Conservation (phyloP, 805 yeast species). For the Saccharomycopsis guyanensis region DNA sequence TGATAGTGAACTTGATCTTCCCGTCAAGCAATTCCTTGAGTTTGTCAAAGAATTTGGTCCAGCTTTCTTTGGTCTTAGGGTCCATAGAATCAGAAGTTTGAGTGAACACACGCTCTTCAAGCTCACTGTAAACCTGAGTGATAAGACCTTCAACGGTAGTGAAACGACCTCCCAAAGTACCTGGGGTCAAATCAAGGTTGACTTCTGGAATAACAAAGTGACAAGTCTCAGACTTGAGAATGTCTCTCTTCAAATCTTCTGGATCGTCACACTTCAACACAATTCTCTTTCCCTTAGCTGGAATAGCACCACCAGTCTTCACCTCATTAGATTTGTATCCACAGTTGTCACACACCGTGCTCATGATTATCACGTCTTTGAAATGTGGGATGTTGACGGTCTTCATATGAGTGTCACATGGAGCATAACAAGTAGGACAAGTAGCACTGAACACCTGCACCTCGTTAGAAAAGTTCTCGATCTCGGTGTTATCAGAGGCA, state of each 20-base stretch:
- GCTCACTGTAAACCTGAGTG: constrained; percentile 82
- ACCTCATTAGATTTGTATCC: constrained; percentile 97
- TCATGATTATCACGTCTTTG: constrained; percentile 95
- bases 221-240: constrained; percentile 91
- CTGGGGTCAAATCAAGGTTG: constrained; percentile 83
- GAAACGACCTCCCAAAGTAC: constrained; percentile 96
- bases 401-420: constrained; percentile 93
- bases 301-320: constrained; percentile 96
- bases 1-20: constrained; percentile 69
- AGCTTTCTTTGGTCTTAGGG: constrained; percentile 61
- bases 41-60: constrained; percentile 71
- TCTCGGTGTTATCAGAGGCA: constrained; percentile 63
- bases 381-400: constrained; percentile 95
- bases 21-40: constrained; percentile 79
- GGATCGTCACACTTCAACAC: constrained; percentile 67
- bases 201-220: constrained; percentile 80
- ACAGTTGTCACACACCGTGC: constrained; percentile 85
- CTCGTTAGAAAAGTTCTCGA: constrained; percentile 80
- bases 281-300: constrained; percentile 72
- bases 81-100: constrained; percentile 92
- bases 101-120: constrained; percentile 74
- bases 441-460: constrained; percentile 90
- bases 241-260: constrained; percentile 90
- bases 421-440: constrained; percentile 80
- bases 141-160: constrained; percentile 94